Evolutionary conservation across 2,329 filamentous ascomycete genomes (phyloP), one percentile per base, ranked within the genome.

Genomic region (Pyrenophora tritici-repentis): DNA sequence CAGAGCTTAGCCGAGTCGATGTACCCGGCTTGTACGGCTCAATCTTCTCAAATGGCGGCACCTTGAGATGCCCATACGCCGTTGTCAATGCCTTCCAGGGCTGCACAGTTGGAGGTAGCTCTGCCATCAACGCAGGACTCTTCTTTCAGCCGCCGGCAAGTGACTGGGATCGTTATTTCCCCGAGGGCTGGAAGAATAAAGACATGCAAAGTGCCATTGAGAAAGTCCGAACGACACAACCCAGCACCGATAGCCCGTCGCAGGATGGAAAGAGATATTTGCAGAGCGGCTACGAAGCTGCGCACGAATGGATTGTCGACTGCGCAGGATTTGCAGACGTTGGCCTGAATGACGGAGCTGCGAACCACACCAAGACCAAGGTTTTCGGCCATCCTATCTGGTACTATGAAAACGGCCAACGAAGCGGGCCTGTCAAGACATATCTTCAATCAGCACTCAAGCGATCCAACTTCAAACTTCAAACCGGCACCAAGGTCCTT

Each of bases 101-200:
- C 22, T 84, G 81, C 61, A 78, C 78, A 0, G 71, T 82, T 12
- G 80, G 81, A 4, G 81, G 81, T 7, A 77, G 75, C 49, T 80
- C 77, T 39, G 79, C 81, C 8, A 80, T 83, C 65, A 83, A 83
- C 47, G 81, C 80, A 5, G 80, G 80, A 7, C 63, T 83, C 1
- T 82, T 76, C 63, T 81, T 82, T 53, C 76, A 82, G 53, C 80
- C 81, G 5, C 80, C 80, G 0, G 75, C 78, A 1, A 78, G 77
- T 1, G 81, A 83, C 55, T 83, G 78, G 73, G 78, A 83, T 58
- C 64, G 74, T 6, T 81, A 79, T 42, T 77, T 78, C 44, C 79
- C 79, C 0, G 53, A 65, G 0, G 78, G 77, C 12, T 83, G 81
- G 81, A 81, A 81, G 61, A 78, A 75, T 37, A 63, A 61, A 1